These are phyloP conservation scores for Cornus florida DNA, from an alignment of 148 eudicot species.

Conservation along the genomic window DNA sequence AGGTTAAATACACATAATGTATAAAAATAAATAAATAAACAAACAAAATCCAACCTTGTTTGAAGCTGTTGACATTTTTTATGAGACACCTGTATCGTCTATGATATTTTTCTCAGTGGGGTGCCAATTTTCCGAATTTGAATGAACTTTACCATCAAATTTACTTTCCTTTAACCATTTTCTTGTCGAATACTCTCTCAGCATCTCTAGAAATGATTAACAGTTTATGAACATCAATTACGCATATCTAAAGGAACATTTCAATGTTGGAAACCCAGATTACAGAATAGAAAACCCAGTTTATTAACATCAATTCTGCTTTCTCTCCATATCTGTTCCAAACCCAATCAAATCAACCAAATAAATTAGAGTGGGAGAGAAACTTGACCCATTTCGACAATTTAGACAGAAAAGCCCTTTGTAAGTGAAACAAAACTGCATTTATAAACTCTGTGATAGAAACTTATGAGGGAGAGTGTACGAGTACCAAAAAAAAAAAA, in stretches of 20 bases:
- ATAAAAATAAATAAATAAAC: no score
- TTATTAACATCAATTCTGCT: slow-evolving; percentile 18
- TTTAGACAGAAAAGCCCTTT: not conserved
- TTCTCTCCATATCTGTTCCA: slow-evolving; percentile 29
- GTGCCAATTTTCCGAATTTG: not conserved
- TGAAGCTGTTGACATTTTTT: not conserved
- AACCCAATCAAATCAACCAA: not conserved
- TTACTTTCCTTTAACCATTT: not conserved
- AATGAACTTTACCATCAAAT: not conserved
- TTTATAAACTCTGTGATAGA: no score
- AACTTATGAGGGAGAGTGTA: no score
- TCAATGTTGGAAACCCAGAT: not conserved
- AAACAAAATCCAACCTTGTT: not conserved
- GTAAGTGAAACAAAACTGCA: no score
- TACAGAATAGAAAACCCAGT: not conserved
- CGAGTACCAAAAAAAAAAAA: not conserved
- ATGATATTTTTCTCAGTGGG: no score
- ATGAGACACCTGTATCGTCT: not conserved
- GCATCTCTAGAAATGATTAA: not conserved
- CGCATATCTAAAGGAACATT: not conserved
- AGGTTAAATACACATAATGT: not conserved
- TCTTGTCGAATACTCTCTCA: not conserved
- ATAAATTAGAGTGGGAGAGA: not conserved
- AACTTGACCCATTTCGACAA: not conserved
- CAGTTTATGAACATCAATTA: not conserved